These are phyloP conservation scores for Phytophthora macrochlamydospora DNA, from an alignment of 352 stramenopile species.

Conservation along the genomic window DNA sequence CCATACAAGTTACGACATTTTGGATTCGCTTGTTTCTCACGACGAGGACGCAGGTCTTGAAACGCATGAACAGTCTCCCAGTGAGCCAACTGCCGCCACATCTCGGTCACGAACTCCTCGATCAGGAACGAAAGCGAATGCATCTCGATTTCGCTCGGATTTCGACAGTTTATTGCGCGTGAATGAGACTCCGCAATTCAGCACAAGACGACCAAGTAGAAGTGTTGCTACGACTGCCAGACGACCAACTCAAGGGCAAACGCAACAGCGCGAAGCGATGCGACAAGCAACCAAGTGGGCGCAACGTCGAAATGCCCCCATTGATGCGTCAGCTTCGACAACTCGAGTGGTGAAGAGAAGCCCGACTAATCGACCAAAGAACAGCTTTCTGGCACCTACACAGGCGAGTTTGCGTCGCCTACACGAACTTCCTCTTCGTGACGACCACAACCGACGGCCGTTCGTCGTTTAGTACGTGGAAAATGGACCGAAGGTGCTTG, in stretches of 20 bases:
- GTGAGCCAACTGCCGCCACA: constrained; percentile 26
- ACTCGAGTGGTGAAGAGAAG: constrained; percentile 20
- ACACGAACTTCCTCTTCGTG: constrained; percentile 31
- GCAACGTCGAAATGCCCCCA: constrained; percentile 23
- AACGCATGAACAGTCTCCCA: constrained; percentile 31
- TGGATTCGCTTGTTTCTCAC: constrained; percentile 39
- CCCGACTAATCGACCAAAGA: constrained; percentile 34
- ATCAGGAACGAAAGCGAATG: constrained; percentile 8
- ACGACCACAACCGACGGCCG: constrained; percentile 36
- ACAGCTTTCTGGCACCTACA: constrained; percentile 69
- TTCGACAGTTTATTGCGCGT: constrained; percentile 53
- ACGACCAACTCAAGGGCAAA: constrained; percentile 24
- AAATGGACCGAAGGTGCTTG: not conserved
- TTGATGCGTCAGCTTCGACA: constrained; percentile 33
- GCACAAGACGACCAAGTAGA: constrained; percentile 22
- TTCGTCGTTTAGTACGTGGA: constrained; percentile 43
- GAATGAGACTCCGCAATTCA: constrained; percentile 28
- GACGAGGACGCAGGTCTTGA: constrained; percentile 17
- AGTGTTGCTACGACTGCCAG: constrained; percentile 10
- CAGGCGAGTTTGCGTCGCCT: constrained; percentile 68
- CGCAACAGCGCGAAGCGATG: constrained; percentile 33
- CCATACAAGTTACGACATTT: constrained; percentile 38
- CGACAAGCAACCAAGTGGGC: constrained; percentile 34
- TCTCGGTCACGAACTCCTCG: constrained; percentile 10
- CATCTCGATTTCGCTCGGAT: constrained; percentile 30